Conservation (phyloP, 225 moss, liverwort and hornwort species). For the Physcomitrium patens region DNA sequence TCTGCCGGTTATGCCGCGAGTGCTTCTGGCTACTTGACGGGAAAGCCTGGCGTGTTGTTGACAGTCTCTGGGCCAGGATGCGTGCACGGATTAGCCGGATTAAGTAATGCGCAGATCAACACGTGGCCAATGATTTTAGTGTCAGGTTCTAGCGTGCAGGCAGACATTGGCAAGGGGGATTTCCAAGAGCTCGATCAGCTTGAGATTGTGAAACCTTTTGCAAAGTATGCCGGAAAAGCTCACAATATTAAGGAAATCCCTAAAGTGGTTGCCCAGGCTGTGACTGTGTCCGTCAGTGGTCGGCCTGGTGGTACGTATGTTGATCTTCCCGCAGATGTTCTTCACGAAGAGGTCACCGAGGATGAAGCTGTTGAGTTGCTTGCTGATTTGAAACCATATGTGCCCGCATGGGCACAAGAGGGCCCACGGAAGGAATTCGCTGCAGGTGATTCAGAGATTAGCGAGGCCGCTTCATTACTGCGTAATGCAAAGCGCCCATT, state of each 20-base stretch:
- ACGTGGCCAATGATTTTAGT: constrained; percentile 93
- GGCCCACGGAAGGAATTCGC: constrained; percentile 46
- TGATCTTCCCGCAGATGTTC: constrained; percentile 86
- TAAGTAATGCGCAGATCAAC: constrained; percentile 95
- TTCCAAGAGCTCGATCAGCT: constrained; percentile 96
- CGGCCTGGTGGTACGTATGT: constrained; percentile 89
- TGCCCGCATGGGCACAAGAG: constrained; percentile 57
- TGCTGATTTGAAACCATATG: constrained; percentile 47
- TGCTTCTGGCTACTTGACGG: constrained; percentile 90
- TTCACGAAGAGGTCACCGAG: constrained; percentile 81
- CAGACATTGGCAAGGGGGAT: constrained; percentile 91
- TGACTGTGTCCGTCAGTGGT: constrained; percentile 62
- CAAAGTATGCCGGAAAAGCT: constrained; percentile 88
- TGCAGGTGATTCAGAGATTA: constrained; percentile 47
- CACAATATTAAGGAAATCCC: constrained; percentile 78
- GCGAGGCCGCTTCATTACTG: constrained; percentile 63
- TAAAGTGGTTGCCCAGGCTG: constrained; percentile 66
- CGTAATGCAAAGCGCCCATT: constrained; percentile 85
- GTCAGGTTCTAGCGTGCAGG: constrained; percentile 95
- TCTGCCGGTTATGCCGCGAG: constrained; percentile 97
- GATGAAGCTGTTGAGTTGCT: constrained; percentile 66
- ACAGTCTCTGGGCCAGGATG: constrained; percentile 97
- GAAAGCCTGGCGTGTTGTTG: constrained; percentile 89
- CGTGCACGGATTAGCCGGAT: constrained; percentile 94
- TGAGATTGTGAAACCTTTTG: constrained; percentile 85